Conservation (phyloP, 2,329 filamentous ascomycete genomes). For the Fusarium virguliforme region DNA sequence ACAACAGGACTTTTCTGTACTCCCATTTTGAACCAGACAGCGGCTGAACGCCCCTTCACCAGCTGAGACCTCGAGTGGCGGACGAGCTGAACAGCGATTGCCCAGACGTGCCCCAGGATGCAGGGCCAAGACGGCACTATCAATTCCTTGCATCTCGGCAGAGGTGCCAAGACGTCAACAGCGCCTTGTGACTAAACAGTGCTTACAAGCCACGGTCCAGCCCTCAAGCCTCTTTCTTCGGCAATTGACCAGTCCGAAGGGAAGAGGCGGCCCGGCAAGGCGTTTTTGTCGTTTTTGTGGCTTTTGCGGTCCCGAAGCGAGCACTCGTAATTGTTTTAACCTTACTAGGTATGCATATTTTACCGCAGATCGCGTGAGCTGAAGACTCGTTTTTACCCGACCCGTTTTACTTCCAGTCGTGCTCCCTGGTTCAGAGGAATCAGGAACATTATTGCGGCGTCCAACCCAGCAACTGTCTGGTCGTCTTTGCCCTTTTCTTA, state of each 20-base stretch:
- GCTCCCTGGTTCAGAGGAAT: too few relatives aligned
- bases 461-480: too few relatives aligned
- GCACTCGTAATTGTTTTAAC: slow-evolving; percentile 5
- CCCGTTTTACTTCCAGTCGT: neutral
- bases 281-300: neutral
- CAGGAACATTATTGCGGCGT: neutral
- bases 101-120: neutral
- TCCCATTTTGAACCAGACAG: slow-evolving; percentile 1
- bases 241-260: neutral
- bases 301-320: neutral
- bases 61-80: neutral
- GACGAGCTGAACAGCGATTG: slow-evolving; percentile 1
- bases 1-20: neutral
- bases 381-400: neutral
- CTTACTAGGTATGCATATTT: slow-evolving; percentile 9
- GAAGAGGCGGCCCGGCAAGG: neutral
- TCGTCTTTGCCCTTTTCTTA: too few relatives aligned
- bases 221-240: slow-evolving; percentile 4
- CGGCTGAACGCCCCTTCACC: neutral
- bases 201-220: slow-evolving; percentile 3
- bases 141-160: neutral
- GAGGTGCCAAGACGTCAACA: neutral
- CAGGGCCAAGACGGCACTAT: slow-evolving; percentile 4
- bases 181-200: slow-evolving; percentile 5
- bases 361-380: neutral